These are phyloP conservation scores for Lentinula aciculospora DNA, from an alignment of 768 basidiomycete genomes.

Conservation along the genomic window DNA sequence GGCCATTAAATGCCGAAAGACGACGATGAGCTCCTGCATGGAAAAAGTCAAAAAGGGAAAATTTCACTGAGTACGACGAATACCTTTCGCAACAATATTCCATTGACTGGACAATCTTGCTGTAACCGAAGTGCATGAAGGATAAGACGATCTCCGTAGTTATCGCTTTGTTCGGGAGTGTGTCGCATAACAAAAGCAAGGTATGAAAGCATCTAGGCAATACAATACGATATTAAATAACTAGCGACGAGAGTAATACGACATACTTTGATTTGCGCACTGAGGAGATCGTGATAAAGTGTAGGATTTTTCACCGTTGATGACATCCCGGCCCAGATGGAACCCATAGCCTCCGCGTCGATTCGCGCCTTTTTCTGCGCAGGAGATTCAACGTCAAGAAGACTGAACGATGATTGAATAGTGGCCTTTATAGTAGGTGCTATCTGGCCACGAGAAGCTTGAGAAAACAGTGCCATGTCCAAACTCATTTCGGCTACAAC, in stretches of 20 bases:
- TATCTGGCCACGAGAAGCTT: conserved; percentile 67
- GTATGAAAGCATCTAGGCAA: conserved; percentile 91
- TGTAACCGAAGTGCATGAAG: conserved; percentile 79
- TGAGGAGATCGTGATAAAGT: conserved; percentile 78
- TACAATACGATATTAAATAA: conserved; percentile 5
- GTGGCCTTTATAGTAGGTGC: conserved; percentile 62
- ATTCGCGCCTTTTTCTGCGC: conserved; percentile 75
- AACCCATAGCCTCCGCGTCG: conserved; percentile 76
- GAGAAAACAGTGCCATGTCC: conserved; percentile 86
- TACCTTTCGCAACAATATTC: conserved; percentile 78
- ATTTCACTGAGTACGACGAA: background rate
- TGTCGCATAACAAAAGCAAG: conserved; percentile 83
- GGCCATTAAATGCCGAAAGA: conserved; percentile 83
- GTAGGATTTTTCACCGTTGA: conserved; percentile 64
- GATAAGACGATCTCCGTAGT: conserved; percentile 78
- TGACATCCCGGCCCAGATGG: conserved; percentile 80
- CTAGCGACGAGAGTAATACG: background rate
- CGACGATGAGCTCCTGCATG: conserved; percentile 87
- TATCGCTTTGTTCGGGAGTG: conserved; percentile 46
- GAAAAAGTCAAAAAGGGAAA: conserved; percentile 7
- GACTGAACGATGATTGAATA: conserved; percentile 73
- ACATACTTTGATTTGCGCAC: conserved; percentile 85
- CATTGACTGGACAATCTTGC: conserved; percentile 89
- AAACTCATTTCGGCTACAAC: conserved; percentile 92
- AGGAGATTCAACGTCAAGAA: conserved; percentile 72